Conservation (phyloP, 768 basidiomycete species). For the Botryobasidium botryosum region DNA sequence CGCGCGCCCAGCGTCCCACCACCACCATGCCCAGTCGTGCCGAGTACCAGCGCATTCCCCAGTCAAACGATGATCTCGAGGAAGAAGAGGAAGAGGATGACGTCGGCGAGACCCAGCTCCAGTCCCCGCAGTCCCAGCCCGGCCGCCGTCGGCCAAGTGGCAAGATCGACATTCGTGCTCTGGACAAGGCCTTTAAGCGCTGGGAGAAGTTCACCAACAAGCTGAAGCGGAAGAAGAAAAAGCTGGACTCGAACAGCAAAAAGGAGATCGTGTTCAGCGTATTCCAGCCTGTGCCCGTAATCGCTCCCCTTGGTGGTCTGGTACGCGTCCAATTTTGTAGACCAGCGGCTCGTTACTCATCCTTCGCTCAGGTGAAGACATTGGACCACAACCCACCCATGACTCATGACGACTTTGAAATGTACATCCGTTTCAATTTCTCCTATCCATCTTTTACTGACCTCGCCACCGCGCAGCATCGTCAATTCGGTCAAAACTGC, state of each 20-base stretch:
- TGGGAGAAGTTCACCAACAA: slow-evolving; percentile 81
- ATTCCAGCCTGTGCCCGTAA: slow-evolving; percentile 41
- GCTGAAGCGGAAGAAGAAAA: slow-evolving; percentile 53
- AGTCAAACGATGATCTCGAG: slow-evolving; percentile 13
- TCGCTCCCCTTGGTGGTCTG: slow-evolving; percentile 20
- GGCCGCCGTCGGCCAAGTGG: slow-evolving; percentile 18
- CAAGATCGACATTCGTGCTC: slow-evolving; percentile 59
- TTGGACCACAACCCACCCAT: slow-evolving; percentile 65
- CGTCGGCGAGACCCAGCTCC: slow-evolving; percentile 23
- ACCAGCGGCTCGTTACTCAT: slow-evolving; percentile 1
- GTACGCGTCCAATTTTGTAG: slow-evolving; percentile 18
- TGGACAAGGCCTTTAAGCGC: slow-evolving; percentile 76
- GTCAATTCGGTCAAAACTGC: slow-evolving; percentile 49
- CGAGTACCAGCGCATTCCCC: slow-evolving; percentile 7
- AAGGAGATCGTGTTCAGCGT: slow-evolving; percentile 60
- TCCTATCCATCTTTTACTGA: slow-evolving; percentile 2
- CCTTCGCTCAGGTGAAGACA: slow-evolving; percentile 32
- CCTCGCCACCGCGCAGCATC: slow-evolving; percentile 27
- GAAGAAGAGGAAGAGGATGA: slow-evolving; percentile 29
- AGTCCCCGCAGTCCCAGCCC: neutral
- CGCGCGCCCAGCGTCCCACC: too few species aligned
- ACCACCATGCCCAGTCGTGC: slow-evolving; percentile 1
- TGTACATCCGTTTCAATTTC: slow-evolving; percentile 27
- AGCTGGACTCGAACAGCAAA: slow-evolving; percentile 25
- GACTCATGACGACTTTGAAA: slow-evolving; percentile 55